Evolutionary conservation across 768 basidiomycete genomes (phyloP), one percentile per base, ranked within the genome.

Genomic region (Boletus tylopilopsis): DNA sequence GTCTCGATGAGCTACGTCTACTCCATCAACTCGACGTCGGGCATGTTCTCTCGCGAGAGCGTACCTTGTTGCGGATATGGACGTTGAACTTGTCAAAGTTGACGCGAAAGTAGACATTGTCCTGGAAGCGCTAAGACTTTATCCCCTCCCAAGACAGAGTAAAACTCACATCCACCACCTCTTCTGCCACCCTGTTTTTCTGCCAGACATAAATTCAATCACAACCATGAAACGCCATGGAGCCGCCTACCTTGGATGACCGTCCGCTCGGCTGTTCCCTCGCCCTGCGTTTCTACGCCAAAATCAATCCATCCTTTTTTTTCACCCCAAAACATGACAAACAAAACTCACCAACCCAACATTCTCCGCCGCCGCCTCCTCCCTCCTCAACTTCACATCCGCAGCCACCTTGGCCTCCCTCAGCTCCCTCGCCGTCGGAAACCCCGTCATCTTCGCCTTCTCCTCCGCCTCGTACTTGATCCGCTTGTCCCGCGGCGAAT

Each of bases 11-110:
- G 75, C 92, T 94, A 64, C 37, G 33, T 43, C 36, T 38, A 32
- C 23, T 46, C 48, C 40, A 60, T 57, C 50, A 56, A 55, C 25
- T 42, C 24, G 19, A 42, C 54, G 49, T 42, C 34, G 32, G 27
- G 11, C 10, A 15, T 21, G 8, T 15, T 15, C 18, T 48, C 42
- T 36, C 21, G 39, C 16, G 11, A 21, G 41, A 57, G 58, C 81
- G 8, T 57, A 91, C 92, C 62, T 84, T 76, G 70, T 96, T 95
- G 36, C 95, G 85, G 45, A 96, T 81, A 58, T 90, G 84, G 27
- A 91, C 74, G 56, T 87, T 84, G 68, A 94, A 95, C 59, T 81
- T 87, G 57, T 93, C 86, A 63, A 85, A 89, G 71, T 97, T 97
- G 41, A 97, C 79, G 41, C 90, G 81, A 63, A 96, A 89, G 67